phyloP scores from a whole-genome alignment of 192 early-diverging fungal species.

The Spizellomyces punctatus region DNA sequence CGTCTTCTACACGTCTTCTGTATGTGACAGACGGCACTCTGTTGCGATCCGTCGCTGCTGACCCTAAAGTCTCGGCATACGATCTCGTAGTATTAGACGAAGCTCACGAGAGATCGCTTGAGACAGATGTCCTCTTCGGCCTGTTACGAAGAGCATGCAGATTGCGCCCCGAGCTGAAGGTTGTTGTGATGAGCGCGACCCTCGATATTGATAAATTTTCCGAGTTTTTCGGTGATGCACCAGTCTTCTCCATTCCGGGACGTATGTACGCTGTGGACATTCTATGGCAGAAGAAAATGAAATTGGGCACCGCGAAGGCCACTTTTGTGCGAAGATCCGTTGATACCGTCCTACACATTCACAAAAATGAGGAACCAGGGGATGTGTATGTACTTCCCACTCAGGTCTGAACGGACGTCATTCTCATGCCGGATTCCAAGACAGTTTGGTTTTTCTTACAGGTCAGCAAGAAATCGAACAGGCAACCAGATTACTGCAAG shows the following conservation, averaged over 20 bases:
- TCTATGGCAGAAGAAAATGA: constrained; percentile 58
- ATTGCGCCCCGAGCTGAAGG: constrained; percentile 42
- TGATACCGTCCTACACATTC: constrained; percentile 63
- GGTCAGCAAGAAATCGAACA: constrained; percentile 65
- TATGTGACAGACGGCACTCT: constrained; percentile 65
- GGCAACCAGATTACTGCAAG: constrained; percentile 56
- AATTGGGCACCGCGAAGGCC: constrained; percentile 39
- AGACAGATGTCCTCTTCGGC: constrained; percentile 60
- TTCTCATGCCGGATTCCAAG: not conserved
- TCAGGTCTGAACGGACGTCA: not conserved
- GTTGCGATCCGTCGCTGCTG: constrained; percentile 36
- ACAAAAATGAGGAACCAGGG: constrained; percentile 50
- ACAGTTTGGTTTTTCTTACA: constrained; percentile 58
- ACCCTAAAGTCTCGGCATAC: constrained; percentile 37
- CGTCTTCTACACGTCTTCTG: constrained; percentile 36
- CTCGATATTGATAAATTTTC: constrained; percentile 81
- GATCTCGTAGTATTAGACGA: constrained; percentile 57
- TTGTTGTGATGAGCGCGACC: constrained; percentile 80
- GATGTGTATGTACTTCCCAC: constrained; percentile 27
- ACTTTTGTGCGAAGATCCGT: constrained; percentile 48
- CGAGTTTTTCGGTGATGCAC: constrained; percentile 77
- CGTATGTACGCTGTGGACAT: constrained; percentile 57
- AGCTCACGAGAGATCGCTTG: constrained; percentile 63
- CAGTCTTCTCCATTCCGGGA: constrained; percentile 76
- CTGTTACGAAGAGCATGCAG: constrained; percentile 41